These are phyloP conservation scores for Fonsecaea erecta DNA, from an alignment of 2,329 filamentous ascomycete genomes.

Conservation along the genomic window DNA sequence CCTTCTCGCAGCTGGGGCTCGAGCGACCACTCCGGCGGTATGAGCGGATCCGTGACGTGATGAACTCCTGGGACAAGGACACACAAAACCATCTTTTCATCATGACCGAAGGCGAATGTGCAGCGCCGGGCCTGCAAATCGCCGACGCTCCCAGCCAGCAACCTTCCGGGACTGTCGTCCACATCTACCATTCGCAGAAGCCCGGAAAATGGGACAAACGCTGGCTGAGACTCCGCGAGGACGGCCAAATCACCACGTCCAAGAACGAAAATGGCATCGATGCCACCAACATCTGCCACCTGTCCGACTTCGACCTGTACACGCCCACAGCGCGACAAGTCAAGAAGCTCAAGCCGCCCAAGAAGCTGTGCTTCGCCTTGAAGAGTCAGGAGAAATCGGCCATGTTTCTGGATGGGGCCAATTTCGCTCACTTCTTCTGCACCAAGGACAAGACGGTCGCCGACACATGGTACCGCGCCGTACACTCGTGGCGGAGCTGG, in stretches of 20 bases:
- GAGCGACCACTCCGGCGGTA: conserved; percentile 83
- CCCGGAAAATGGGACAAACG: conserved; percentile 89
- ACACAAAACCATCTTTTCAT: conserved; percentile 75
- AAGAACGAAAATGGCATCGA: conserved; percentile 69
- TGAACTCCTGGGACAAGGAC: conserved; percentile 92
- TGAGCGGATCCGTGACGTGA: conserved; percentile 81
- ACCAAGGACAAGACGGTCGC: conserved; percentile 73
- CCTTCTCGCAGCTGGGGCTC: conserved; percentile 74
- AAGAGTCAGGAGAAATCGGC: conserved; percentile 90
- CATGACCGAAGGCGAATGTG: conserved; percentile 55
- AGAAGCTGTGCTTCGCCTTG: conserved; percentile 81
- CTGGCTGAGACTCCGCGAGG: conserved; percentile 71
- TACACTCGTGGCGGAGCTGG: conserved; percentile 89
- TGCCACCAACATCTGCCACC: conserved; percentile 72
- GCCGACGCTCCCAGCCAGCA: conserved; percentile 66
- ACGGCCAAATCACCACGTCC: conserved; percentile 72
- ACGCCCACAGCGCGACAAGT: conserved; percentile 70
- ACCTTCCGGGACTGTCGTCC: conserved; percentile 69
- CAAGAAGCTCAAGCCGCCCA: conserved; percentile 78
- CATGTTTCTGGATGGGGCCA: conserved; percentile 79
- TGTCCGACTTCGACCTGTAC: conserved; percentile 94
- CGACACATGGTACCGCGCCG: conserved; percentile 68
- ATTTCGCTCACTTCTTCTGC: conserved; percentile 91
- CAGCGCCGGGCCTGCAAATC: conserved; percentile 60
- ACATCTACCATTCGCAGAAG: conserved; percentile 79